Base-by-base conservation (phyloP, 148 eudicot species). In the Dysphania ambrosioides region DNA sequence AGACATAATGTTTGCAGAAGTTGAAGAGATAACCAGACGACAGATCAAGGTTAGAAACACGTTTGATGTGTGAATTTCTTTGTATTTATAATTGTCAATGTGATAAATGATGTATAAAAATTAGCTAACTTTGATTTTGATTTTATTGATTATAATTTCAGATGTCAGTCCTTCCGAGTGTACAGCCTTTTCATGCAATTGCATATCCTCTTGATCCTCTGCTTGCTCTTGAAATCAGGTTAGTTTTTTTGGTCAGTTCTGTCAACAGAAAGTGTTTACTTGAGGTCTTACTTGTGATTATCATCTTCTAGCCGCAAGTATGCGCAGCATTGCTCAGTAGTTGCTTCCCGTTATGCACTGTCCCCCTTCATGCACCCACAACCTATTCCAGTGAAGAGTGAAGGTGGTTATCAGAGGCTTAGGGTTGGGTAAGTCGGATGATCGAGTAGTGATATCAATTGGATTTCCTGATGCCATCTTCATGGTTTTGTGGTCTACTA, bases 151-250 rank as follows among this genome's bases (percentile, higher is more conserved):
- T 40, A 47, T 66, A 66, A 71, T 75, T 81, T n/a, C 84, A 91
- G 98, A 90, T 82, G 87, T 87, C 96, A 68, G 86, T 88, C 75
- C 87, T 94, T 83, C 98, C 98, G 58, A 94, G 98, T 79, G 98
- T 94, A 53, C 97, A 91, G 78, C 98, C 98, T 72, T 94, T 94
- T 78, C 97, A 94, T 86, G 97, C 98, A 29, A 91, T 94, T 71
- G 98, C 98, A 12, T 94, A 94, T 82, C 98, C 98, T 30, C 87
- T 94, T 80, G 98, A 91, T 82, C 89, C 96, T 31, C 35, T 88
- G 72, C 90, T 91, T 79, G 97, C 98, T 69, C 86, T 94, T 68
- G 96, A 94, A 72, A 94, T 94, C 66, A 94, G 98, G 98, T 85
- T 74, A 55, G 49, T 9, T 51, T 74, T n/a, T 18, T 49, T 56